These are phyloP conservation scores for Solanum piurae DNA, from an alignment of 257 asterid genomes.

Conservation along the genomic window DNA sequence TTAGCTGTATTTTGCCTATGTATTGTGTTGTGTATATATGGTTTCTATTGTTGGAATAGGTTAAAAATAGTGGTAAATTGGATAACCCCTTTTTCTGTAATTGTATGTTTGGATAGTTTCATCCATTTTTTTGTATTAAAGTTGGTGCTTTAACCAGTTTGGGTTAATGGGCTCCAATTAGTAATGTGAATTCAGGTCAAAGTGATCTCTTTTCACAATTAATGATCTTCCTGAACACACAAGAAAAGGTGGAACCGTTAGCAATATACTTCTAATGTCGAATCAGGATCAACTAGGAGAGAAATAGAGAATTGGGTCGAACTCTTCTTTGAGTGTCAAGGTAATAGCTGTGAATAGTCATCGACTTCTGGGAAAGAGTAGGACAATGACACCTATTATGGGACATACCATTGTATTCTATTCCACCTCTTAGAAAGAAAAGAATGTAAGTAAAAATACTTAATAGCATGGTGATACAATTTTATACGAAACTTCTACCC, in stretches of 20 bases:
- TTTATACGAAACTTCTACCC: background rate
- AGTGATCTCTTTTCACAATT: constrained; percentile 17
- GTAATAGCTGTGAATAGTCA: background rate
- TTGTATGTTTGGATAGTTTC: background rate
- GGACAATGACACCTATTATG: background rate
- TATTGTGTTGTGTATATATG: background rate
- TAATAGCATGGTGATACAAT: background rate
- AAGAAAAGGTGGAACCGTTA: background rate
- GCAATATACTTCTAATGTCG: background rate
- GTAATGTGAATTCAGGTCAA: background rate
- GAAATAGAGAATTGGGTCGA: background rate
- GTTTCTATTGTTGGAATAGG: background rate
- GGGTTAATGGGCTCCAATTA: background rate
- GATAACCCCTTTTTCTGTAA: background rate
- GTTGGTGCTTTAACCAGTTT: background rate
- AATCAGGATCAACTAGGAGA: background rate
- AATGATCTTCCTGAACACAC: background rate
- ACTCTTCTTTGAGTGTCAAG: background rate
- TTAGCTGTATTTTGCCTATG: background rate
- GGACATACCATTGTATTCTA: background rate
- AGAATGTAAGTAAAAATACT: background rate
- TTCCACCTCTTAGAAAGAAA: background rate
- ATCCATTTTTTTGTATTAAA: background rate
- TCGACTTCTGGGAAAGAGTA: background rate
- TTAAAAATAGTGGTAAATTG: background rate